These are phyloP conservation scores for Melastoma malabathricum DNA, from an alignment of 345 rosid genomes.

Conservation along the genomic window DNA sequence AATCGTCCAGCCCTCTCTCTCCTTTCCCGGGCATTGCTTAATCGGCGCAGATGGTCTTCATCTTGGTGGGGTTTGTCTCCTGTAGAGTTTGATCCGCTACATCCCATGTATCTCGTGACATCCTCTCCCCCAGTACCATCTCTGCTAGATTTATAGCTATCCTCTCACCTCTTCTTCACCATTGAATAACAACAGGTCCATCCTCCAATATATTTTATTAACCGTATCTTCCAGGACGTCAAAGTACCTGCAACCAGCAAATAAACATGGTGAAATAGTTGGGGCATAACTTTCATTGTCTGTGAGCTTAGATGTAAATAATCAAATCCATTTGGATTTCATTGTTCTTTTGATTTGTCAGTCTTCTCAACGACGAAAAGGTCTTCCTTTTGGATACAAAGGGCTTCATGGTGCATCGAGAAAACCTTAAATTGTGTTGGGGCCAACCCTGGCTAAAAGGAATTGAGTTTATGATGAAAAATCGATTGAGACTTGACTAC, in stretches of 20 bases:
- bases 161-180: slow-evolving; percentile 62
- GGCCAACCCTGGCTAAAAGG: no score
- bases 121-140: slow-evolving; percentile 19
- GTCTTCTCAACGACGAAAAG: no score
- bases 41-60: slow-evolving; percentile 27
- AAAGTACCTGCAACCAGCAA: slow-evolving; percentile 38
- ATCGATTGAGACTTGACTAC: no score
- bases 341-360: no score
- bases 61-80: slow-evolving; percentile 18
- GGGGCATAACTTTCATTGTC: no score
- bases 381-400: no score
- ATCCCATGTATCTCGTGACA: slow-evolving; percentile 16
- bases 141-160: slow-evolving; percentile 46
- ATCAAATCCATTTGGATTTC: no score
- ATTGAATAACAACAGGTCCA: slow-evolving; percentile 60
- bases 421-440: no score
- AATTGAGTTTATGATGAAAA: no score
- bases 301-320: no score
- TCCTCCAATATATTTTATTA: slow-evolving; percentile 42
- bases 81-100: slow-evolving; percentile 13
- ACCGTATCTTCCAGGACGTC: slow-evolving; percentile 50
- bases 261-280: not conserved
- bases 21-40: slow-evolving; percentile 49
- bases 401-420: no score
- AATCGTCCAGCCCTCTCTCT: slow-evolving; percentile 78